Evolutionary conservation across 495 filamentous ascomycete species (phyloP), one percentile per base, ranked within the genome.

Genomic region (Mytilinidion resinicola): DNA sequence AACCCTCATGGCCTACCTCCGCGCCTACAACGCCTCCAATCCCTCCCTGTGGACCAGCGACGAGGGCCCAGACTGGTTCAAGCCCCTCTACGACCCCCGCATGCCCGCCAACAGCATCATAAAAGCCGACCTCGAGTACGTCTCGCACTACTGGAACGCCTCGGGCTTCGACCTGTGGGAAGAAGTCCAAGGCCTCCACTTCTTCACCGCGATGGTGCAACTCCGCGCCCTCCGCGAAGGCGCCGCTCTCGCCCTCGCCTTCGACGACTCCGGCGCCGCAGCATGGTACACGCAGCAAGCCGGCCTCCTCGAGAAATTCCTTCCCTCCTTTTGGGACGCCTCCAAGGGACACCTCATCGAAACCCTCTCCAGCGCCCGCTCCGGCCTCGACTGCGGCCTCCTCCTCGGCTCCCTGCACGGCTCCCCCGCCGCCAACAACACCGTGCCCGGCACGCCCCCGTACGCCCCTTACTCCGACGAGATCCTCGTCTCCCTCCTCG

Each of bases 201-300:
- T 85, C 71, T 86, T 85, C 64, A 85, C 82, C 6, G 74, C 77
- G 5, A 79, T 80, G 47, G 78, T 78, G 7, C 80, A 84, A 59
- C 73, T 78, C 53, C 73, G 68, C 14, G 73, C 73, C 0, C 41
- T 76, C 21, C 53, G 64, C 9, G 69, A 76, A 34, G 73, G 73
- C 3, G 60, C 68, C 9, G 60, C 67, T 17, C 60, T 75, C 14
- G 73, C 73, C 0, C 39, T 30, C 7, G 51, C 65, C 0, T 69
- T 73, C 43, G 57, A 53, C 4, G 73, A 75, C 59, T 20, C 43
- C 2, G 63, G 72, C 25, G 73, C 71, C 9, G 66, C 68, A 20
- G 42, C 58, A 21, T 75, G 73, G 73, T 75, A 75, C 50, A 44
- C 52, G 21, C 17, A 59, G 21, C 73, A 75, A 39, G 71, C 72